Evolutionary conservation across 164 flowering plant genomes (phyloP), one percentile per base, ranked within the genome.

Genomic region (Litsea cubeba): DNA sequence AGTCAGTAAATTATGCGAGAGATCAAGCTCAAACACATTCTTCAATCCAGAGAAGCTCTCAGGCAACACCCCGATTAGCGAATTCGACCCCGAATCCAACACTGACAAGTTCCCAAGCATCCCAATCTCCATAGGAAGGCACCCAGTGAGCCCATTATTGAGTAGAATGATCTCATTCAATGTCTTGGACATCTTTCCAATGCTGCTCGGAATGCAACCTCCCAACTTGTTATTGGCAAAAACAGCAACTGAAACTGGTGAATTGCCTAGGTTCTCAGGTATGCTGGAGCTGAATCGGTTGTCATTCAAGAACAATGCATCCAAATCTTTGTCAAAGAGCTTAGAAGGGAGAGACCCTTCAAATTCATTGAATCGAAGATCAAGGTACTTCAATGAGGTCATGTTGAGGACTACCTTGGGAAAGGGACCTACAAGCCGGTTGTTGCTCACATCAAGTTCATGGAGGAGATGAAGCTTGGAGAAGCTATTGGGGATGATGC

Each of bases 391-490:
- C 50, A 89, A 82, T 12, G 49, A 1, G 0, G 90, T 88, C 3
- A 89, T 50, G 51, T 57, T 6, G 14, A 89, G 72, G 11, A 89
- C 84, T 5, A 82, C 84, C 5, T 6, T 2, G 2, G 91, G 91
- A 71, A 88, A 88, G 24, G 78, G 76, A 0, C 91, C 91, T 0
- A 84, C 89, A 24, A 88, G 84, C 25, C 90, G 77, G 76, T 89
- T 89, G 81, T 88, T 84, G 65, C 86, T 84, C 17, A 84, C 15
- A 24, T 84, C 86, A 20, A 84, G 68, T 71, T 84, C 86, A 65
- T 64, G 68, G 23, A 84, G 76, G 4, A 78, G 32, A 8, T 28
- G 17, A 2, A 81, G 77, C 28, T 63, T 63, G 23, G 70, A 63
- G 75, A 83, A 60, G 74, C 72, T 73, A 12, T 74, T 35, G 15